These are phyloP conservation scores for Mycena vitilis DNA, from an alignment of 768 basidiomycete species.

Conservation along the genomic window DNA sequence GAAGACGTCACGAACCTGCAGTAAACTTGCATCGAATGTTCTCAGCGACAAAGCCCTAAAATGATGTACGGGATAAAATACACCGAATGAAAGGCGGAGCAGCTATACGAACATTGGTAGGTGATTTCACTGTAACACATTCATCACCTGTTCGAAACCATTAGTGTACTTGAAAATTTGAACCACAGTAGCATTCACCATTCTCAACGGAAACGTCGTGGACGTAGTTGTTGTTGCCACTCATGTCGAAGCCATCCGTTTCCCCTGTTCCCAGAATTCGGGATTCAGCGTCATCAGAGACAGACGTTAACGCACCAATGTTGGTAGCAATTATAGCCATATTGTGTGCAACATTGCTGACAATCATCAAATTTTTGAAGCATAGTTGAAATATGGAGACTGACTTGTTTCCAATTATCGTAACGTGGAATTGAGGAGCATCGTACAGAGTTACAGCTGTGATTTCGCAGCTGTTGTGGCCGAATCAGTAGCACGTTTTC, in stretches of 20 bases:
- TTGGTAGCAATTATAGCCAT: constrained; percentile 40
- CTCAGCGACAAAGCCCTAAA: constrained; percentile 35
- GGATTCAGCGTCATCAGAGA: not conserved
- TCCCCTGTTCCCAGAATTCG: constrained; percentile 21
- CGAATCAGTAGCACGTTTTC: not conserved
- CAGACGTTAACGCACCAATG: constrained; percentile 22
- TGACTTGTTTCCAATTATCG: constrained; percentile 38
- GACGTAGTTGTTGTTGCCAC: constrained; percentile 44
- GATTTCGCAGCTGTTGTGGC: constrained; percentile 35
- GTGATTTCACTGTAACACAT: constrained; percentile 48
- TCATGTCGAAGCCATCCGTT: constrained; percentile 43
- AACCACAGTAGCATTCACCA: constrained; percentile 29
- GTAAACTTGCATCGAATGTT: constrained; percentile 36
- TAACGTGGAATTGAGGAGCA: constrained; percentile 41
- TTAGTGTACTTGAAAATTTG: not conserved
- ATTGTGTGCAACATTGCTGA: constrained; percentile 40
- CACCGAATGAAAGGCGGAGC: not conserved
- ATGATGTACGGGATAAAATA: not conserved
- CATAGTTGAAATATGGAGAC: not conserved
- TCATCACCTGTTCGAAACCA: constrained; percentile 9
- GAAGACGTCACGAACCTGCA: no score
- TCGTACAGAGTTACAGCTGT: constrained; percentile 36
- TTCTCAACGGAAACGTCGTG: constrained; percentile 49
- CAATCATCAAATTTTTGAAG: not conserved
- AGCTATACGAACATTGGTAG: constrained; percentile 36